Percentiles rank a stretch among this genome's conserved stretches.
Conservation (phyloP, 1,284 basidiomycete species). For the Cryptococcus neoformans region DNA sequence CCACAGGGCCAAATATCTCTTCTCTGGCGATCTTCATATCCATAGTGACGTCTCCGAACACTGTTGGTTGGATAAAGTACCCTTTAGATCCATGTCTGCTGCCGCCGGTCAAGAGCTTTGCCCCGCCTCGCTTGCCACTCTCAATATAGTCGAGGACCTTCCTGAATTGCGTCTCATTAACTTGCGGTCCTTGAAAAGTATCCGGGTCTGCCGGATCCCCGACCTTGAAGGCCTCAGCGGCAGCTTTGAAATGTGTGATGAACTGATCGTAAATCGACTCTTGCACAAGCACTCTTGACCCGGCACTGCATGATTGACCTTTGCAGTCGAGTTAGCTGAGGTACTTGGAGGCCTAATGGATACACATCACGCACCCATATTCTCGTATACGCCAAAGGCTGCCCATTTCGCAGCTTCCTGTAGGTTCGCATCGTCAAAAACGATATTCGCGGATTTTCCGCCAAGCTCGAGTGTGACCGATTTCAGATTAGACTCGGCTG, state of each 20-base stretch:
- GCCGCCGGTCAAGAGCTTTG: conserved; percentile 55
- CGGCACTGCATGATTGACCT: conserved; percentile 52
- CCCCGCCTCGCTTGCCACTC: conserved; percentile 73
- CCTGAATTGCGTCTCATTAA: conserved; percentile 79
- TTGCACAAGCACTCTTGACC: conserved; percentile 81
- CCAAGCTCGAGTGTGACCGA: conserved; percentile 53
- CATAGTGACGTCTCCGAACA: conserved; percentile 28
- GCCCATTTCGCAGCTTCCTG: conserved; percentile 68
- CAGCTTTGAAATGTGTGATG: conserved; percentile 60
- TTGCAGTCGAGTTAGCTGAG: conserved; percentile 2
- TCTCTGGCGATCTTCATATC: conserved; percentile 21
- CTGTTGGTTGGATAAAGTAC: conserved; percentile 47
- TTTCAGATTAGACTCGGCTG: conserved; percentile 58
- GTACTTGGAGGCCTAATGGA: too few species aligned
- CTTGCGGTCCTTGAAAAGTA: conserved; percentile 61
- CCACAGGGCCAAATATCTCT: conserved; percentile 54
- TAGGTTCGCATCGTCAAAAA: conserved; percentile 53
- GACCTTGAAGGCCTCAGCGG: conserved; percentile 61
- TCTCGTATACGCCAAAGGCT: conserved; percentile 41
- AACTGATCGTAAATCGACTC: conserved; percentile 81
- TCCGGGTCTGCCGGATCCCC: not conserved
- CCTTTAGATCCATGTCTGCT: conserved; percentile 60
- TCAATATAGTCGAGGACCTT: conserved; percentile 83
- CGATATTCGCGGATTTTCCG: conserved; percentile 53
- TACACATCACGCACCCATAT: not conserved